Conservation (phyloP, 2,329 filamentous ascomycete species). For the Aureobasidium melanogenum region DNA sequence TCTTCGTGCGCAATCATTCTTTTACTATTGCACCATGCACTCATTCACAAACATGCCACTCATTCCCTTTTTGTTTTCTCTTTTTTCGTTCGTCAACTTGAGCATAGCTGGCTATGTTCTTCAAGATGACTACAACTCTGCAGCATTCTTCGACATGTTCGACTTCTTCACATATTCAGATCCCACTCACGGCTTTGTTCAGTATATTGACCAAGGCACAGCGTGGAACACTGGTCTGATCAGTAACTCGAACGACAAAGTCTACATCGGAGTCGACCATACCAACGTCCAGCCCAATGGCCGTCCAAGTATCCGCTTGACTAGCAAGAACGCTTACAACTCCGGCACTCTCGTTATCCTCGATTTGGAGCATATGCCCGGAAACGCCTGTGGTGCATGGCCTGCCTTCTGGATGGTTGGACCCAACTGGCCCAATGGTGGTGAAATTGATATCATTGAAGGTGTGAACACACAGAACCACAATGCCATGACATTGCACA, state of each 20-base stretch:
- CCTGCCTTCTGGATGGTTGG: conserved; percentile 59
- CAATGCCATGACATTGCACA: conserved; percentile 30
- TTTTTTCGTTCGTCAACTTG: conserved; percentile 35
- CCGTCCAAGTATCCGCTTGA: conserved; percentile 62
- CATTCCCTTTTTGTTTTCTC: conserved; percentile 11
- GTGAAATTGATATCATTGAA: conserved; percentile 34
- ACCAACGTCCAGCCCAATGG: conserved; percentile 42
- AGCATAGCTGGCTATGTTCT: conserved; percentile 19
- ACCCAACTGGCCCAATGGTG: conserved; percentile 37
- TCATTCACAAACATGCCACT: conserved; percentile 13
- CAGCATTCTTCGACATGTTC: conserved; percentile 19
- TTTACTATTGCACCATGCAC: conserved; percentile 13
- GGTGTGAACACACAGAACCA: conserved; percentile 28
- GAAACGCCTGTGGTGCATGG: conserved; percentile 62
- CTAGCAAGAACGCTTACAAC: conserved; percentile 54
- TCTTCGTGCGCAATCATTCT: conserved; percentile 12
- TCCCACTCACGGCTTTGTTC: conserved; percentile 18
- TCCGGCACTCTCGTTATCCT: conserved; percentile 58
- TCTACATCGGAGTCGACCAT: conserved; percentile 28
- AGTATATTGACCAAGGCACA: conserved; percentile 29
- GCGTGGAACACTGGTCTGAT: conserved; percentile 20
- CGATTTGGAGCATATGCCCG: conserved; percentile 66
- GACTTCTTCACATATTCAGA: conserved; percentile 29
- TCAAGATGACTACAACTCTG: conserved; percentile 17
- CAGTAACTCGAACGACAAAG: conserved; percentile 16